Evolutionary conservation across 495 filamentous ascomycete genomes (phyloP).

Genomic region (Lophiotrema nucula): DNA sequence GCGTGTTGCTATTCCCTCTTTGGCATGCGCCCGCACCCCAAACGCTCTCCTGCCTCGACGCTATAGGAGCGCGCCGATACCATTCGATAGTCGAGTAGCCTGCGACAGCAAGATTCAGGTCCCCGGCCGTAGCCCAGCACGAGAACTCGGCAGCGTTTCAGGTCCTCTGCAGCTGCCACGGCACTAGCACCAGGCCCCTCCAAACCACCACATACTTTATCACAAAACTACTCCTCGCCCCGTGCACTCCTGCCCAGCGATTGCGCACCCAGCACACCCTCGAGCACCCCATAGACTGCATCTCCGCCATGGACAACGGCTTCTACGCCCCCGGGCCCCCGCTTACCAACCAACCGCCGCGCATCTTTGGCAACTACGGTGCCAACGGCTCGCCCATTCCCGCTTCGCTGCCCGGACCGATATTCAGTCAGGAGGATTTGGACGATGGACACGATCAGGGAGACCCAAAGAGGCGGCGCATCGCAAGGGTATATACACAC

Average conservation of each 20-base stretch:
- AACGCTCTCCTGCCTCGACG: conserved; percentile 14
- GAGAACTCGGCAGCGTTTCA: conserved; percentile 27
- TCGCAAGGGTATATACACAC: conserved; percentile 68
- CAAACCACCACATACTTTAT: background rate
- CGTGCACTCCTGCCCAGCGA: background rate
- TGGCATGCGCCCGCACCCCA: conserved; percentile 4
- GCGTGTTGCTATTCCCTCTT: no score
- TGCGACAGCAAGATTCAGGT: conserved; percentile 15
- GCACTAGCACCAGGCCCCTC: conserved; percentile 11
- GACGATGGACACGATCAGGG: conserved; percentile 74
- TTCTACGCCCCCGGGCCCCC: conserved; percentile 45
- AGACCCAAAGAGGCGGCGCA: conserved; percentile 88
- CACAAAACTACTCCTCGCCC: conserved; percentile 20
- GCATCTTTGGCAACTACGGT: conserved; percentile 65
- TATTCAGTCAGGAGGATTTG: conserved; percentile 50
- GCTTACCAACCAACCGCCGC: conserved; percentile 63
- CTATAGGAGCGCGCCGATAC: background rate
- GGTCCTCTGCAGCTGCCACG: background rate
- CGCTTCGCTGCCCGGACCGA: conserved; percentile 57
- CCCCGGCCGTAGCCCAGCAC: background rate
- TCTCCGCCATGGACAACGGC: conserved; percentile 22
- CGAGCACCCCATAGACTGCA: background rate
- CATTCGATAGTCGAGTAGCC: conserved; percentile 17
- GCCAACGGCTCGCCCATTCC: conserved; percentile 61
- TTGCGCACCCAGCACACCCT: no score